Conservation (phyloP, 2,329 filamentous ascomycete genomes). For the Penicillium sp. region DNA sequence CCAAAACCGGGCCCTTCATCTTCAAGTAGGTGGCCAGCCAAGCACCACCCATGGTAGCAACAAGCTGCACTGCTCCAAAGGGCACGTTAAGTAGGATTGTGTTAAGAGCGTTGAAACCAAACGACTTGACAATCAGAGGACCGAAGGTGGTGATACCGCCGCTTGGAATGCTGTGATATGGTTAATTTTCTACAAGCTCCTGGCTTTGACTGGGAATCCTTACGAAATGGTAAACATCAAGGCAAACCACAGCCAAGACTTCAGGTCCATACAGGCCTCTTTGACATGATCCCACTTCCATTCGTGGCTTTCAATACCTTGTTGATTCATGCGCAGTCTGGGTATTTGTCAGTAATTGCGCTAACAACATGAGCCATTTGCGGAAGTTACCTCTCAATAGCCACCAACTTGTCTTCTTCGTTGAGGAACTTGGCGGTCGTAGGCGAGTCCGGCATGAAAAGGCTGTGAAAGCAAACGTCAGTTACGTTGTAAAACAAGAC, state of each 20-base stretch:
- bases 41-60: slow-evolving; percentile 61
- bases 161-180: slow-evolving; percentile 49
- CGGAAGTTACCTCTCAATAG: slow-evolving; percentile 53
- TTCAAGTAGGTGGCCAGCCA: slow-evolving; percentile 57
- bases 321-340: slow-evolving; percentile 53
- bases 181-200: slow-evolving; percentile 4
- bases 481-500: neutral
- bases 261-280: slow-evolving; percentile 59
- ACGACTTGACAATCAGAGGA: slow-evolving; percentile 59
- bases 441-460: slow-evolving; percentile 66
- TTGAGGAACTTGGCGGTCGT: slow-evolving; percentile 60
- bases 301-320: slow-evolving; percentile 42
- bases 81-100: slow-evolving; percentile 64
- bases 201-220: slow-evolving; percentile 12
- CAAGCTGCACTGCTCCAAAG: slow-evolving; percentile 61
- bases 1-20: slow-evolving; percentile 58
- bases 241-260: slow-evolving; percentile 62
- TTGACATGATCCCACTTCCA: slow-evolving; percentile 57
- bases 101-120: slow-evolving; percentile 58
- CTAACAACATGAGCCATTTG: neutral
- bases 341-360: neutral
- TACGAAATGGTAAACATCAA: slow-evolving; percentile 58
- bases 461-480: slow-evolving; percentile 1
- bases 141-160: slow-evolving; percentile 63
- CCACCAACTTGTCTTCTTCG: slow-evolving; percentile 58